phyloP scores from a whole-genome alignment of 2,329 filamentous ascomycete species.

The Teratosphaeria epicoccoides region DNA sequence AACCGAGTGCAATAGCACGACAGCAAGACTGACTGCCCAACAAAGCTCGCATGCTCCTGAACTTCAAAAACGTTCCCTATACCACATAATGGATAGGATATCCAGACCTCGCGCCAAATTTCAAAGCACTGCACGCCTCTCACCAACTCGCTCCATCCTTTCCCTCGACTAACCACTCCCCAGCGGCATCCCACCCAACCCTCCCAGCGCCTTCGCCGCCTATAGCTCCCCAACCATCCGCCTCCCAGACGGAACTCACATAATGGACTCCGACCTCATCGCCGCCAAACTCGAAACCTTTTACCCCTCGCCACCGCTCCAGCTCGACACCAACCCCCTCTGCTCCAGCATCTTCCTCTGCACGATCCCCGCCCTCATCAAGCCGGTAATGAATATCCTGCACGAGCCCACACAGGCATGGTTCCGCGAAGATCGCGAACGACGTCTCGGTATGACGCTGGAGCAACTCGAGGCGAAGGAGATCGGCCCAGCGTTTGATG shows the following conservation, averaged over 20 bases:
- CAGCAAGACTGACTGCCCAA: too few species aligned
- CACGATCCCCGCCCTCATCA: conserved; percentile 7
- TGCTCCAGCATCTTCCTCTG: conserved; percentile 13
- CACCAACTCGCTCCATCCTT: neutral
- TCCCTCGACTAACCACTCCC: neutral
- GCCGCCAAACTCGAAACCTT: conserved; percentile 11
- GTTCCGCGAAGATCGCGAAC: conserved; percentile 9
- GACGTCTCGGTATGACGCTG: conserved; percentile 11
- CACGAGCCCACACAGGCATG: neutral
- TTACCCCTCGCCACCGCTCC: conserved; percentile 11
- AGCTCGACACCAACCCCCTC: conserved; percentile 13
- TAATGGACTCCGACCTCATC: conserved; percentile 17
- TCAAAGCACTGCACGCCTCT: neutral
- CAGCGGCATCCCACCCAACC: neutral
- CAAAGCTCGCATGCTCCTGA: conserved; percentile 40
- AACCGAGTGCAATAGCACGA: too few species aligned
- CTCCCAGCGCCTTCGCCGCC: neutral
- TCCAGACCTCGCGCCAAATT: neutral
- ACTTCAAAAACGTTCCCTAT: conserved; percentile 40
- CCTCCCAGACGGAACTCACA: conserved; percentile 8
- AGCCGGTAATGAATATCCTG: conserved; percentile 19
- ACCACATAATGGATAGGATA: conserved; percentile 40
- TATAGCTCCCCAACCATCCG: conserved; percentile 14
- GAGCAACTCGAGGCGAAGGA: conserved; percentile 20
- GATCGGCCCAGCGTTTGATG: conserved; percentile 10